These are phyloP conservation scores for Kurtzmaniella natalensis DNA, from an alignment of 1,139 yeast species.

Conservation along the genomic window DNA sequence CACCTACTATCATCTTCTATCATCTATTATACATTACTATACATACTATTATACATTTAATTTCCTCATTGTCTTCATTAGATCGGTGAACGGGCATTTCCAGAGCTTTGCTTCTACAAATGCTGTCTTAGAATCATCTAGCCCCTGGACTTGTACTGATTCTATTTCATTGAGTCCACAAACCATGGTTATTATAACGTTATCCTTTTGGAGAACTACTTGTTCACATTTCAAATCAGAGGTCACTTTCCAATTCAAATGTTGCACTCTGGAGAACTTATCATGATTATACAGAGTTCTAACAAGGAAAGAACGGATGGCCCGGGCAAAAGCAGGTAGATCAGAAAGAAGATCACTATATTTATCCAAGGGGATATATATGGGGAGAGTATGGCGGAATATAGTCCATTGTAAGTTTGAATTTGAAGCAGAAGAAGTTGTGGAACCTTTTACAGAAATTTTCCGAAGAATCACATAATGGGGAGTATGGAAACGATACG, in stretches of 20 bases:
- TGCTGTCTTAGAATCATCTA: slow-evolving; percentile 2
- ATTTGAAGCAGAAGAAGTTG: slow-evolving; percentile 5
- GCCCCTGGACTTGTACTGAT: slow-evolving; percentile 9
- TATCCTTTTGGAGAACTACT: slow-evolving; percentile 11
- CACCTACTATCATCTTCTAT: no score
- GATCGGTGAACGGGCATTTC: slow-evolving; percentile 15
- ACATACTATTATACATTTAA: slow-evolving; percentile 11
- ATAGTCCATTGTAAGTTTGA: slow-evolving; percentile 22
- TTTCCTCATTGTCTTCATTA: slow-evolving; percentile 16
- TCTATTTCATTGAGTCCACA: slow-evolving; percentile 18
- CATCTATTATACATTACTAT: no score
- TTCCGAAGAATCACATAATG: slow-evolving; percentile 35
- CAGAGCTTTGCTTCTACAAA: slow-evolving; percentile 15
- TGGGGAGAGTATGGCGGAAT: slow-evolving; percentile 35
- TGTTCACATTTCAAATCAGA: slow-evolving; percentile 25
- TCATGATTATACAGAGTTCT: slow-evolving; percentile 29
- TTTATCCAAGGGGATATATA: slow-evolving; percentile 21
- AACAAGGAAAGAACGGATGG: slow-evolving; percentile 17
- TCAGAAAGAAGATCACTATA: slow-evolving; percentile 8
- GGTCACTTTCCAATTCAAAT: slow-evolving; percentile 13
- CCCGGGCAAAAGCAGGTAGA: slow-evolving; percentile 12
- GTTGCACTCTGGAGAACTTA: slow-evolving; percentile 13
- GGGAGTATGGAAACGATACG: slow-evolving; percentile 22
- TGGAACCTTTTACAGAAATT: no score
- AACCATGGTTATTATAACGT: slow-evolving; percentile 14